A percentile compares a stretch with the other conserved stretches of the same genome.
phyloP scores from a whole-genome alignment of 306 rosid genomes.

The Prinsepia uniflora region DNA sequence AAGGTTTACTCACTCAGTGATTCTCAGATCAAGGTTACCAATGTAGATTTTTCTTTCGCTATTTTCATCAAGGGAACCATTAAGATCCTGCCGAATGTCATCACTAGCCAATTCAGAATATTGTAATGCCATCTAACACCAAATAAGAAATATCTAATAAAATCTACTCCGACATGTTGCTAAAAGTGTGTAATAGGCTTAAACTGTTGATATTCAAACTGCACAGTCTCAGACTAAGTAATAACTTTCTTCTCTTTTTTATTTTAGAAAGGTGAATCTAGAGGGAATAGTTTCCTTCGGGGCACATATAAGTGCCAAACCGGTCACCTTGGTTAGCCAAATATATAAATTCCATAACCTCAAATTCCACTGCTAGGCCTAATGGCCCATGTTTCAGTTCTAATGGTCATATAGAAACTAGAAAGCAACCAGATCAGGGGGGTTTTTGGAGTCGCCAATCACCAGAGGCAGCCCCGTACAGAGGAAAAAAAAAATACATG shows the following conservation, averaged over 20 bases:
- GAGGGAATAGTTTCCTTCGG: neutral
- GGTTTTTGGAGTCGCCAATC: neutral
- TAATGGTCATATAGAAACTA: neutral
- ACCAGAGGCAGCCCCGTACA: neutral
- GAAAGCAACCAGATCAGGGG: neutral
- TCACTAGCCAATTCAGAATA: neutral
- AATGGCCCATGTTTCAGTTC: neutral
- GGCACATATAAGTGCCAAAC: neutral
- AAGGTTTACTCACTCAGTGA: conserved; percentile 73
- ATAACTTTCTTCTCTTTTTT: neutral
- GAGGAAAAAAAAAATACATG: neutral
- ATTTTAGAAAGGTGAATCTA: neutral
- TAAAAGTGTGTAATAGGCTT: neutral
- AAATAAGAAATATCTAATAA: neutral
- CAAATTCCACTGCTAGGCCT: neutral
- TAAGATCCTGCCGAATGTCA: conserved; percentile 55
- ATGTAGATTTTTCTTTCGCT: conserved; percentile 68
- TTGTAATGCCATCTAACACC: neutral
- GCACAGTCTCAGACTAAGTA: neutral
- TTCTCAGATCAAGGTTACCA: conserved; percentile 85
- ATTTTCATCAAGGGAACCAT: conserved; percentile 54
- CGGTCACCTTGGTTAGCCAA: neutral
- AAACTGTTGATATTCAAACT: neutral
- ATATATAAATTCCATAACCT: neutral
- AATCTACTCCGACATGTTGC: neutral